Evolutionary conservation across 345 rosid species (phyloP), one percentile per base, ranked within the genome.

Genomic region (Populus nigra): DNA sequence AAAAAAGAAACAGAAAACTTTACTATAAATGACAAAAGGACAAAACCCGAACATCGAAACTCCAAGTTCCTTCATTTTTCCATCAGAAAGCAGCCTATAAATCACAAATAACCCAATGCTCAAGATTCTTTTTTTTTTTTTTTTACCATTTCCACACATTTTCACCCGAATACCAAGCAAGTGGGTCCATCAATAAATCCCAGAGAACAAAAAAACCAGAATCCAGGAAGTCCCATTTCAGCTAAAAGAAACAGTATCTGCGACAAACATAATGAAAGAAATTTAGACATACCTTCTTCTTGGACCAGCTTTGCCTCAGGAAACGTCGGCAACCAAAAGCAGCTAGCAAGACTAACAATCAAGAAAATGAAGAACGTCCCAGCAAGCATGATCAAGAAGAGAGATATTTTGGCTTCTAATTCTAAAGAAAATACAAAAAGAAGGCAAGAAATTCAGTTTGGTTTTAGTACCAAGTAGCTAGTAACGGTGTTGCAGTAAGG

Each of bases 241-340:
- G 13, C 39, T 27, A 71, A 71, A 53, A 50, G n/a, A 17, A 10
- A 75, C 22, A 8, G 20, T 15, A 22, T 23, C 45, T 38, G 49
- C 25, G 2, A 18, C 61, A 69, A 73, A 76, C 41, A 35, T 20
- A 38, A 67, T 29, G 27, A 67, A 33, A 75, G 77, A 66, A 33
- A 76, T 59, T 11, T 12, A 41, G 20, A n/a, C 87, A 38, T 31
- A 88, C 96, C 94, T 88, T 89, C 94, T 38, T 79, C 81, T 57
- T 86, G 84, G 9, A 89, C 89, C 81, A 92, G 77, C 82, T 82
- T 87, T 6, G 87, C 80, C 70, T 84, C 88, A 47, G 79, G 79
- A 66, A 86, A 43, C 43, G 73, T 74, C 73, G 79, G 79, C 84
- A 87, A 69, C 63, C 47, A 43, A 69, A 87, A 85, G 87, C 84